Percentiles rank a stretch among this genome's conserved stretches.
phyloP scores from a whole-genome alignment of 2,329 filamentous ascomycete species.

The Pestalotiopsis sp. region DNA sequence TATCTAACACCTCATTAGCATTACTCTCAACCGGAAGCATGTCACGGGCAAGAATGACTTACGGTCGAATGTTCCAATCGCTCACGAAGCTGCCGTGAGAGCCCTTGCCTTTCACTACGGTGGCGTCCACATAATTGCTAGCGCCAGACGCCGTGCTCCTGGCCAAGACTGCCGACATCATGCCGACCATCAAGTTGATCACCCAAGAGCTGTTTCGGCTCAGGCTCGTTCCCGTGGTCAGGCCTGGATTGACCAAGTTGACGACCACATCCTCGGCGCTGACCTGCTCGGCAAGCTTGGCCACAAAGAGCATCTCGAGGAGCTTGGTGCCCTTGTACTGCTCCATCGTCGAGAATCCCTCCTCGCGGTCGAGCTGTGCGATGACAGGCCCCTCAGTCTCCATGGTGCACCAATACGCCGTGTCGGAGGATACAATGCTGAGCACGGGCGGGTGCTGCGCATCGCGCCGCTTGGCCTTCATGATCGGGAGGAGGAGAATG shows the following conservation, averaged over 20 bases:
- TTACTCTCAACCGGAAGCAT: background rate
- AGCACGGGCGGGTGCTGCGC: slow-evolving; percentile 19
- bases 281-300: slow-evolving; percentile 49
- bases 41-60: background rate
- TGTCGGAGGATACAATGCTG: slow-evolving; percentile 18
- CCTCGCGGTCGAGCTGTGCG: slow-evolving; percentile 43
- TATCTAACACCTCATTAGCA: slow-evolving; percentile 18
- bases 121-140: slow-evolving; percentile 21
- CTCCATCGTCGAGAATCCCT: slow-evolving; percentile 46
- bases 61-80: slow-evolving; percentile 21
- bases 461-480: slow-evolving; percentile 5
- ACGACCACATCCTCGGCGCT: slow-evolving; percentile 20
- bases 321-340: slow-evolving; percentile 26
- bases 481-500: slow-evolving; percentile 7
- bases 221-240: slow-evolving; percentile 17
- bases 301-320: slow-evolving; percentile 82
- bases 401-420: slow-evolving; percentile 10
- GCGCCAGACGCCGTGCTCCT: background rate
- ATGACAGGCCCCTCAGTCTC: slow-evolving; percentile 17
- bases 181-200: background rate
- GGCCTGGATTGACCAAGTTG: slow-evolving; percentile 24
- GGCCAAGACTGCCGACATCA: background rate
- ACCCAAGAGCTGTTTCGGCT: slow-evolving; percentile 8
- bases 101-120: slow-evolving; percentile 18
- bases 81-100: slow-evolving; percentile 18